Percentiles rank a stretch among this genome's conserved stretches.
Conservation (phyloP, 202 grass and related monocot species). For the Elaeis oleifera region DNA sequence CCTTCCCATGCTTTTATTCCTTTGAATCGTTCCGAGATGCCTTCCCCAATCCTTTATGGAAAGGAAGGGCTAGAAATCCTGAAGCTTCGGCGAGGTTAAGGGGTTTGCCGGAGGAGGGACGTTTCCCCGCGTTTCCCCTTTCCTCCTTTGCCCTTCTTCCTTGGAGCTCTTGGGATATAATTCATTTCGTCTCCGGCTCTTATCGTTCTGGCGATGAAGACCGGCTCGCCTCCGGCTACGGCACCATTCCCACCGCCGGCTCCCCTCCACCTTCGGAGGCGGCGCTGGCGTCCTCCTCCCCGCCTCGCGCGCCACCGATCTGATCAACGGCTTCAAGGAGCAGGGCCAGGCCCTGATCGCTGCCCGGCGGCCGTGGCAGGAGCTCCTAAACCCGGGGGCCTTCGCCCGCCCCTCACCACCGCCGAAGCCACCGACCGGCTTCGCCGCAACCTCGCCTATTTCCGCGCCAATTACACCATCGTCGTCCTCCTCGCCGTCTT, state of each 20-base stretch:
- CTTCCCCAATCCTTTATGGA: too few species aligned
- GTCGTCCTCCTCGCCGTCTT: slow-evolving; percentile 6
- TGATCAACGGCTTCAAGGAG: slow-evolving; percentile 1
- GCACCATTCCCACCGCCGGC: not conserved
- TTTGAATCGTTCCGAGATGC: too few species aligned
- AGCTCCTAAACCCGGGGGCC: slow-evolving; percentile 4
- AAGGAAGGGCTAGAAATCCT: too few species aligned
- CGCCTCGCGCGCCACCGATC: not conserved
- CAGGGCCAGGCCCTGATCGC: slow-evolving; percentile 11
- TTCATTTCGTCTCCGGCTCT: too few species aligned
- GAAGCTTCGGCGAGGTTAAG: too few species aligned
- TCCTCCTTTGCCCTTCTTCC: too few species aligned
- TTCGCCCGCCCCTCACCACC: not conserved
- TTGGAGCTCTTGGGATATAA: too few species aligned
- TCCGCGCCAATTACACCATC: slow-evolving; percentile 22
- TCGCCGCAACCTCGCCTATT: slow-evolving; percentile 19
- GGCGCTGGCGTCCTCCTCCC: not conserved
- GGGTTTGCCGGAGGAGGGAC: too few species aligned
- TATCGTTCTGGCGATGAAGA: too few species aligned
- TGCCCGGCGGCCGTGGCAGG: slow-evolving; percentile 12
- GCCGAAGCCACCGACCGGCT: slow-evolving; percentile 4
- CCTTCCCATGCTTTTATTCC: too few species aligned
- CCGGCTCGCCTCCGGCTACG: not conserved
- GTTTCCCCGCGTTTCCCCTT: too few species aligned
- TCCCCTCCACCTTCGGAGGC: not conserved